Evolutionary conservation across 345 rosid genomes (phyloP).

Genomic region (Litchi chinensis): DNA sequence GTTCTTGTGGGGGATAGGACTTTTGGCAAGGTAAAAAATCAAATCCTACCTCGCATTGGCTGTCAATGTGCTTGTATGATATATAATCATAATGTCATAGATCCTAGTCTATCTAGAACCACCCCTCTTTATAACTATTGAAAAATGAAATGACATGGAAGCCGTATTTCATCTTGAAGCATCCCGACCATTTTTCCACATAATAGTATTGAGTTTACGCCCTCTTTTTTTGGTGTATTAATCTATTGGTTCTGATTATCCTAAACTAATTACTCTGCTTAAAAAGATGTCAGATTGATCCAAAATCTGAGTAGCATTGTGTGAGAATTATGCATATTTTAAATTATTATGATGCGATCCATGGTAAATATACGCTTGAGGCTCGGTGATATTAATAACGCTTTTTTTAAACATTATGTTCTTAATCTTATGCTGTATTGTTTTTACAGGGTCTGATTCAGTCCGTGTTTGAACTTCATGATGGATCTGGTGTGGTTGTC

Average conservation of each 20-base stretch:
- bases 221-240: background rate
- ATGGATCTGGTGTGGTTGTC: slow-evolving; percentile 91
- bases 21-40: slow-evolving; percentile 76
- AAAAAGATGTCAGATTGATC: background rate
- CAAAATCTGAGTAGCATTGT: background rate
- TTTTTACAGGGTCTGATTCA: slow-evolving; percentile 81
- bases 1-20: slow-evolving; percentile 93
- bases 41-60: background rate
- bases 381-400: background rate
- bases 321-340: background rate
- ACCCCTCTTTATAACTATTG: background rate
- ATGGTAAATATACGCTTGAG: background rate
- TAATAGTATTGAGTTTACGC: background rate
- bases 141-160: background rate
- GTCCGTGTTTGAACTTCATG: slow-evolving; percentile 83
- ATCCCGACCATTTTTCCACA: background rate
- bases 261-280: background rate
- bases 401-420: slow-evolving; percentile 12
- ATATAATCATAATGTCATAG: background rate
- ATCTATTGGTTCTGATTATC: background rate
- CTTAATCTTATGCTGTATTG: background rate
- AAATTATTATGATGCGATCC: background rate
- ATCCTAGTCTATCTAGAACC: background rate
- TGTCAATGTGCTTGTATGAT: background rate
- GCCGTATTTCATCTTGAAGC: background rate